Percentiles rank a stretch among this genome's conserved stretches.
Evolutionary conservation across 2,329 filamentous ascomycete genomes (phyloP).

Genomic region (Beauveria sp.): DNA sequence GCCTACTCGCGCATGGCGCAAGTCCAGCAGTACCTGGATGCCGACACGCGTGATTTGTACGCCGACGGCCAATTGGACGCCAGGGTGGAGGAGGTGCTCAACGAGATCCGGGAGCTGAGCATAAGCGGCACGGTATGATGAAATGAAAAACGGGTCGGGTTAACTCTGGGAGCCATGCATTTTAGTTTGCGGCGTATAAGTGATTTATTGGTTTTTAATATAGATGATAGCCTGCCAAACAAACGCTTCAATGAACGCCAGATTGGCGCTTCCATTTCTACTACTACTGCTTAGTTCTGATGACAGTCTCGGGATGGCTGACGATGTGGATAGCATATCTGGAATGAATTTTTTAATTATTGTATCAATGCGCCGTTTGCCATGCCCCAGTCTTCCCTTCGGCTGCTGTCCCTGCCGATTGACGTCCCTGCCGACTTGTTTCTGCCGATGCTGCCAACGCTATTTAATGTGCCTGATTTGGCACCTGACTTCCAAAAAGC

Average conservation of each 20-base stretch:
- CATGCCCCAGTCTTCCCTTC: not conserved
- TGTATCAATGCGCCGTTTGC: not conserved
- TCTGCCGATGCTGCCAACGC: not conserved
- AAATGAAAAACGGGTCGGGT: not conserved
- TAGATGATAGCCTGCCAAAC: not conserved
- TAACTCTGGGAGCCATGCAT: conserved; percentile 1
- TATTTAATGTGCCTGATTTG: conserved; percentile 10
- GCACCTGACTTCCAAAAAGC: conserved; percentile 32
- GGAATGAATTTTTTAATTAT: not conserved
- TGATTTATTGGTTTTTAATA: conserved; percentile 3
- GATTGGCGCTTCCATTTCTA: not conserved
- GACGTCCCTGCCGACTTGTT: not conserved
- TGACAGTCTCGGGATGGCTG: too few relatives aligned
- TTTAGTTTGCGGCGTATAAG: conserved; percentile 1
- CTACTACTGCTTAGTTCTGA: not conserved
- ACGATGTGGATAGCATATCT: not conserved
- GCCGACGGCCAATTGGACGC: conserved; percentile 87
- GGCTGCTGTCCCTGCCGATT: not conserved
- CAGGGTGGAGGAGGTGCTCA: conserved; percentile 87
- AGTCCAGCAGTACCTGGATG: conserved; percentile 96
- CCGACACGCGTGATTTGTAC: conserved; percentile 92
- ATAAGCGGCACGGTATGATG: conserved; percentile 65
- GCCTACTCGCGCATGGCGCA: conserved; percentile 97
- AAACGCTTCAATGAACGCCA: not conserved
- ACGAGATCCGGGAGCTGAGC: conserved; percentile 94